Evolutionary conservation across 2,329 filamentous ascomycete species (phyloP).

Genomic region (Cercospora janseana): DNA sequence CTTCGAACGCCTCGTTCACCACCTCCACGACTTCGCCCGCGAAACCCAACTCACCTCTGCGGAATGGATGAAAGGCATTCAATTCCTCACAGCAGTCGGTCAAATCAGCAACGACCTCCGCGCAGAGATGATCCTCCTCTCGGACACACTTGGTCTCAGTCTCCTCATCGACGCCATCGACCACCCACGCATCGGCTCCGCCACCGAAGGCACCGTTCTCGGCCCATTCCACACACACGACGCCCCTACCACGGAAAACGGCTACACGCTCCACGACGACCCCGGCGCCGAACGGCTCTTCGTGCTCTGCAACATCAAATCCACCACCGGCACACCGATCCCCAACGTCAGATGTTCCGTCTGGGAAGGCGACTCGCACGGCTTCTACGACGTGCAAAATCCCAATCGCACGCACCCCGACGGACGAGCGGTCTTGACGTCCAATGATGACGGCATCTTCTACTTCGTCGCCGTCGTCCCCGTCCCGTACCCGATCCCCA

Average conservation of each 20-base stretch:
- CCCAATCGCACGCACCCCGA: conserved; percentile 61
- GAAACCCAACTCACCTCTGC: conserved; percentile 72
- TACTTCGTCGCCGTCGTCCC: conserved; percentile 83
- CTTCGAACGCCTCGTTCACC: conserved; percentile 69
- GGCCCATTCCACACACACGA: conserved; percentile 82
- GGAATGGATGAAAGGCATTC: conserved; percentile 73
- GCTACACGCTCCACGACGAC: conserved; percentile 64
- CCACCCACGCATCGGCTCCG: conserved; percentile 68
- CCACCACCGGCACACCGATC: conserved; percentile 62
- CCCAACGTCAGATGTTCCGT: conserved; percentile 69
- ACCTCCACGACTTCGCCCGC: conserved; percentile 76
- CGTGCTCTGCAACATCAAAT: conserved; percentile 67
- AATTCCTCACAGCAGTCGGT: conserved; percentile 69
- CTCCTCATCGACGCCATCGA: conserved; percentile 78
- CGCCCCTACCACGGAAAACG: conserved; percentile 57
- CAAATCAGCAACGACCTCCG: conserved; percentile 50
- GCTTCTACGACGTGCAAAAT: conserved; percentile 79
- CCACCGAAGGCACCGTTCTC: conserved; percentile 75
- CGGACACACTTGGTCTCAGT: conserved; percentile 75
- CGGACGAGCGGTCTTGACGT: conserved; percentile 67
- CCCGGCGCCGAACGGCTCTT: conserved; percentile 66
- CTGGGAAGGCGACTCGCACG: conserved; percentile 77
- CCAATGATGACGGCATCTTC: conserved; percentile 69
- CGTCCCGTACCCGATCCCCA: conserved; percentile 78
- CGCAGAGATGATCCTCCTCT: conserved; percentile 70